Evolutionary conservation across 2,329 filamentous ascomycete species (phyloP), one percentile per base, ranked within the genome.

Genomic region (Epichloe glyceriae): DNA sequence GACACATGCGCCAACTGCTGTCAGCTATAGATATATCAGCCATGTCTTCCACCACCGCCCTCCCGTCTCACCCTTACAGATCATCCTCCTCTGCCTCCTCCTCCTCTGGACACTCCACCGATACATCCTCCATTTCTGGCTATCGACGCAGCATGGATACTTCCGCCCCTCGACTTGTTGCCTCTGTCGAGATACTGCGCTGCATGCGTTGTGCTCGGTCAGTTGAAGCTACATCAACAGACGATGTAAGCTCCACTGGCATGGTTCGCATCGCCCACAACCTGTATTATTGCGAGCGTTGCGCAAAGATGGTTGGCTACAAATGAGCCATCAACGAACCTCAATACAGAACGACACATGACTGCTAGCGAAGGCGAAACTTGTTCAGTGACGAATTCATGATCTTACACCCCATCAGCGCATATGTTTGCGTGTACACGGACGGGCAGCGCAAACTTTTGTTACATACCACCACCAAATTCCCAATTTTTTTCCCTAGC

Each of bases 261-360:
- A 84, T 84, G 80, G 74, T 84, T 14, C 73, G 76, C 59, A 79
- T 83, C 54, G 78, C 79, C 2, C 76, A 78, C 63, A 81, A 81
- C 64, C 74, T 83, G 54, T 83, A 83, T 69, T 83, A 84, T 66
- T 83, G 80, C 67, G 71, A 75, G 53, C 73, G 78, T 37, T 84
- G 80, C 62, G 80, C 80, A 53, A 76, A 74, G 61, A 77, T 80
- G 62, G 77, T 80, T 34, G 80, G 80, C 58, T 83, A 82, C 65
- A 78, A 75, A 62, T 82, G 74, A 76, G 42, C 38, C 30, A 30
- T 11, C 30, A 30, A 30, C 8, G 30, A 30, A 30, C 30, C 30
- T 30, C 30, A 11, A 30, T 11, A 10, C 30, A 11, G 5, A 20
- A 42, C 40, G 40, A 42, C 40, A 8, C 40, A 42, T 26, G 7